A percentile compares a stretch with the other conserved stretches of the same genome.
phyloP scores from a whole-genome alignment of 1,284 basidiomycete species.

The Sanghuangporus baumii region DNA sequence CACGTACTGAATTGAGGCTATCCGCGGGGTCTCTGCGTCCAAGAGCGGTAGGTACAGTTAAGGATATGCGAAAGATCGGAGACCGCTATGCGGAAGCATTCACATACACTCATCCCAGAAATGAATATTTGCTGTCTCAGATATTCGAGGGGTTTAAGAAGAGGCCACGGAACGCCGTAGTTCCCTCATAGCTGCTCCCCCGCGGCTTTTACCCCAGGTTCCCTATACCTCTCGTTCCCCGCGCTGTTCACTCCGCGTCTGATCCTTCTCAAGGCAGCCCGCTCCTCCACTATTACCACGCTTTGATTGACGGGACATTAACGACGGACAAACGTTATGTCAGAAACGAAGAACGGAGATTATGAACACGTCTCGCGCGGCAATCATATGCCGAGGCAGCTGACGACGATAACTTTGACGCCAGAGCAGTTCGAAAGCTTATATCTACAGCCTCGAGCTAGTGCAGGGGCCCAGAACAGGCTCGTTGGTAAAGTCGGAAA shows the following conservation, averaged over 20 bases:
- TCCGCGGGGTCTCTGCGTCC: neutral
- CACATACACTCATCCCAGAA: neutral
- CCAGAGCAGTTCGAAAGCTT: conserved; percentile 21
- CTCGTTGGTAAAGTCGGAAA: conserved; percentile 19
- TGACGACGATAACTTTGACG: conserved; percentile 22
- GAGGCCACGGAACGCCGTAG: neutral
- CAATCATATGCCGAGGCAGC: conserved; percentile 6
- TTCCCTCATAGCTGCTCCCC: neutral
- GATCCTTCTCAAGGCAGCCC: neutral
- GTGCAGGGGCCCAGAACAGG: conserved; percentile 2
- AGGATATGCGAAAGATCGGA: neutral
- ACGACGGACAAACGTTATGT: conserved; percentile 14
- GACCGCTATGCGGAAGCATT: neutral
- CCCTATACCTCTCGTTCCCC: neutral
- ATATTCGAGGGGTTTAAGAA: neutral
- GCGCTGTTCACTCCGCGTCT: neutral
- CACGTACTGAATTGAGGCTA: neutral
- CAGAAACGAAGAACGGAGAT: conserved; percentile 17
- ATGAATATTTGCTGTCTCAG: neutral
- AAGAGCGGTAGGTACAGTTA: neutral
- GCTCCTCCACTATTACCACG: neutral
- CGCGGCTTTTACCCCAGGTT: neutral
- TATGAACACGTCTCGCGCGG: conserved; percentile 14
- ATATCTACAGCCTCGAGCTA: conserved; percentile 19
- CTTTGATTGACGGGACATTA: neutral